Evolutionary conservation across 2,329 filamentous ascomycete genomes (phyloP).

Genomic region (Salinomyces thailandicus): DNA sequence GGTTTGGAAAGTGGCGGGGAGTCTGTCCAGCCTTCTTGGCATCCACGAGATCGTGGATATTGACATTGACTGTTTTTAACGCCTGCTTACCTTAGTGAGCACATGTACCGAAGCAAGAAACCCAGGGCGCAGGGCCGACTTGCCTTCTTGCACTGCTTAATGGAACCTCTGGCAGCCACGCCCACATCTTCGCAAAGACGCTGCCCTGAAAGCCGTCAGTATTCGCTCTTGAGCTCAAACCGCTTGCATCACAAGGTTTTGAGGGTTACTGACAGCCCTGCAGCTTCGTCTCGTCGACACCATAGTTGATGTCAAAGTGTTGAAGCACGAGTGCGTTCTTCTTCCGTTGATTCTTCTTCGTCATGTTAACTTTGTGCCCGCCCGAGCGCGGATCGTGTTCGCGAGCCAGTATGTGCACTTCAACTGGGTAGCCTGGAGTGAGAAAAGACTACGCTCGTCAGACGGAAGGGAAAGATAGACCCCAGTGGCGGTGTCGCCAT

Average conservation of each 20-base stretch:
- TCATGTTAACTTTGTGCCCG: too few species aligned
- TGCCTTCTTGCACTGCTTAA: constrained; percentile 16
- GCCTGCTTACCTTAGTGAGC: constrained; percentile 5
- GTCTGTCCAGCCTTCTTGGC: constrained; percentile 5
- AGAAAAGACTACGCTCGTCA: not conserved
- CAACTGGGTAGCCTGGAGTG: not conserved
- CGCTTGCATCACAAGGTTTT: not conserved
- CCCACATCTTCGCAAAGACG: constrained; percentile 13
- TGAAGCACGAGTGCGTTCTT: not conserved
- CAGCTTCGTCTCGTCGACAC: constrained; percentile 3
- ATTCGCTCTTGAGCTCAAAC: not conserved
- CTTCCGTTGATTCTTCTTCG: constrained; percentile 1
- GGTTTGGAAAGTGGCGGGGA: constrained; percentile 3
- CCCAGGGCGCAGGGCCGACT: not conserved
- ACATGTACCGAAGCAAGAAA: not conserved
- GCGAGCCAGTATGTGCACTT: too few species aligned
- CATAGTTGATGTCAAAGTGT: constrained; percentile 5
- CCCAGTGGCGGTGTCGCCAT: not conserved
- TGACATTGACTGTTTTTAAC: constrained; percentile 10
- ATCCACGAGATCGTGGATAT: constrained; percentile 13
- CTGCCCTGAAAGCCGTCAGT: constrained; percentile 7
- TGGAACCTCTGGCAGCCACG: constrained; percentile 5
- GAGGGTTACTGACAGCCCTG: constrained; percentile 2
- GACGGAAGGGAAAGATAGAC: not conserved
- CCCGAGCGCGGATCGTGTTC: not conserved